These are phyloP conservation scores for Fusarium euwallaceae DNA, from an alignment of 2,329 filamentous ascomycete genomes.

Conservation along the genomic window DNA sequence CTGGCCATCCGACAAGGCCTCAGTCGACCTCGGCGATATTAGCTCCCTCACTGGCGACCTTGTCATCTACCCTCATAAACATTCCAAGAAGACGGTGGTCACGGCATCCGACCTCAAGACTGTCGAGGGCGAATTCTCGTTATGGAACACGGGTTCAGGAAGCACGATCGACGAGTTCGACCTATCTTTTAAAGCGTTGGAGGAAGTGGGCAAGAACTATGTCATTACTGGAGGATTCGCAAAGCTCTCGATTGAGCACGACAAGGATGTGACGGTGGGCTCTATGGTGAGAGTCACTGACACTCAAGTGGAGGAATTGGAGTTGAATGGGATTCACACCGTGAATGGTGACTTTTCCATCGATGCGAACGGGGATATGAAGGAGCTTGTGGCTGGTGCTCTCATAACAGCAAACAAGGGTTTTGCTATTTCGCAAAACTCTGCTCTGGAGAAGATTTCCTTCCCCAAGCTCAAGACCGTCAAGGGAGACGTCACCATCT, in stretches of 20 bases:
- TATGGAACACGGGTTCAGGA: slow-evolving; percentile 41
- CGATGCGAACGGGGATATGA: slow-evolving; percentile 40
- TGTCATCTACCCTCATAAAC: slow-evolving; percentile 44
- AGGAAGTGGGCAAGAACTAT: slow-evolving; percentile 41
- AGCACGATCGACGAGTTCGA: slow-evolving; percentile 33
- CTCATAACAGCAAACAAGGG: slow-evolving; percentile 42
- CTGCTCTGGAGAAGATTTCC: slow-evolving; percentile 31
- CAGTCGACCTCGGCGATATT: slow-evolving; percentile 43
- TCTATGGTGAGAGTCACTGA: slow-evolving; percentile 43
- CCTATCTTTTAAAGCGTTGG: slow-evolving; percentile 37
- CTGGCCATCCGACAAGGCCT: slow-evolving; percentile 42
- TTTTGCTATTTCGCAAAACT: slow-evolving; percentile 40
- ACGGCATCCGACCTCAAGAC: slow-evolving; percentile 39
- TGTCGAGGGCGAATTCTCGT: slow-evolving; percentile 39
- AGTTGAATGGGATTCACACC: slow-evolving; percentile 40
- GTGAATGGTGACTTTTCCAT: slow-evolving; percentile 45
- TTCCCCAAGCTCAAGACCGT: slow-evolving; percentile 43
- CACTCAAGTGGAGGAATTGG: slow-evolving; percentile 35
- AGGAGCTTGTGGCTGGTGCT: slow-evolving; percentile 27
- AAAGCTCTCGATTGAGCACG: slow-evolving; percentile 39
- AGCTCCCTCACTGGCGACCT: slow-evolving; percentile 40
- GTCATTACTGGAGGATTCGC: slow-evolving; percentile 41
- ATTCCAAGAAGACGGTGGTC: slow-evolving; percentile 42
- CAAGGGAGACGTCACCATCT: slow-evolving; percentile 44
- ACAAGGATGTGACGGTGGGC: slow-evolving; percentile 31